Percentiles rank a stretch among this genome's conserved stretches.
Evolutionary conservation across 2,329 filamentous ascomycete genomes (phyloP).

Genomic region (Beauveria brongniartii): DNA sequence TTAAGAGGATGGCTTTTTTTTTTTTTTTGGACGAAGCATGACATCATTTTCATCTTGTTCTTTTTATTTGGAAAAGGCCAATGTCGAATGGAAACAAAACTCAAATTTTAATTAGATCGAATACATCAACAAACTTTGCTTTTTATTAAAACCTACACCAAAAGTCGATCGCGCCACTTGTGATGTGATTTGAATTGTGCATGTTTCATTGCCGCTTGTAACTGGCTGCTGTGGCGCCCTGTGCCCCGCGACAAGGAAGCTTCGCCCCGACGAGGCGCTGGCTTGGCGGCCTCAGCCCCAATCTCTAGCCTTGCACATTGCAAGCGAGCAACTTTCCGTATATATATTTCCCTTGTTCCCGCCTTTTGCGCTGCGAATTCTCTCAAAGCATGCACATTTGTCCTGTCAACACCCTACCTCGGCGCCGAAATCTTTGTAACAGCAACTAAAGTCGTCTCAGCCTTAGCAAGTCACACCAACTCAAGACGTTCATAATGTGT

Average conservation of each 20-base stretch:
- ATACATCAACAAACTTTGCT: background rate
- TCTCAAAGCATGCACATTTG: no score
- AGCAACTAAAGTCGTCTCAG: background rate
- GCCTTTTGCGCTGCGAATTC: background rate
- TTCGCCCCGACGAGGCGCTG: slow-evolving; percentile 4
- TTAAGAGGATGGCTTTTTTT: background rate
- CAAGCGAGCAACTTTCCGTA: background rate
- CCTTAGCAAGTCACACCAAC: background rate
- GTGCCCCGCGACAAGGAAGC: background rate
- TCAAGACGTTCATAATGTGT: slow-evolving; percentile 32
- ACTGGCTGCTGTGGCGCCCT: background rate
- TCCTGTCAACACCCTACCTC: background rate
- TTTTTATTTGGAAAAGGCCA: no score
- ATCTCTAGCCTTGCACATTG: background rate
- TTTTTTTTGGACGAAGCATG: no score
- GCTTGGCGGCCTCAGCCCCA: slow-evolving; percentile 1
- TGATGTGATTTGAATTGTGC: background rate
- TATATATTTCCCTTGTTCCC: background rate
- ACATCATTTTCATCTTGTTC: no score
- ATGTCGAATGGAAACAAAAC: background rate
- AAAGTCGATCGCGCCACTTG: background rate
- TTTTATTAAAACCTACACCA: no score
- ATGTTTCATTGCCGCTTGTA: background rate
- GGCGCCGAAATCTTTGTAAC: background rate
- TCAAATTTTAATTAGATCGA: no score